Evolutionary conservation across 2,329 filamentous ascomycete genomes (phyloP), one percentile per base, ranked within the genome.

Genomic region (Venturia nashicola): DNA sequence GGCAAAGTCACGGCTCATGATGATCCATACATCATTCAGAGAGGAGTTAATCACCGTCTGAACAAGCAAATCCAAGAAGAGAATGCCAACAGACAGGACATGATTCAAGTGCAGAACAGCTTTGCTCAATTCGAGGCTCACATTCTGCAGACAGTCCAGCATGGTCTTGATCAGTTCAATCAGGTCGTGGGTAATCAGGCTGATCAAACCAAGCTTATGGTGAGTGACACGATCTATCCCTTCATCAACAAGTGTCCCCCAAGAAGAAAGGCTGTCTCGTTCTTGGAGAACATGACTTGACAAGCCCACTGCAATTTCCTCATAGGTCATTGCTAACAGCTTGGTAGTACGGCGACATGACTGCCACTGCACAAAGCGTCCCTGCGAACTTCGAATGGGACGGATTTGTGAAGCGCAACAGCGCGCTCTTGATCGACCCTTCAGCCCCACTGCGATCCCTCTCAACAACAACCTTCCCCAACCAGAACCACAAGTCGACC

Each of bases 11-110:
- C 84, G 54, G 83, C 90, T 1, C 72, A 78, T 14, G 86, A 96
- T 42, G 94, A 99, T 73, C 94, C 94, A 5, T 99, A 97, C 72
- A 82, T 97, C 64, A 74, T 97, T 57, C 85, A 88, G 70, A 86
- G 93, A 40, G 89, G 90, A 65, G 86, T 97, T 65, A 78, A 90
- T 68, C 84, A 97, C 78, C 86, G 91, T 54, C 80, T 99, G 64
- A 87, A 90, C 82, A 93, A 89, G 79, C 94, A 99, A 78, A 84
- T 97, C 43, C 80, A 90, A 59, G 91, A 96, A 72, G 94, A 99
- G 79, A 99, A 99, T 81, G 95, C 92, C 79, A 93, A 95, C 77
- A 86, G 88, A 68, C 90, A 96, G 73, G 94, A 99, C 73, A 83
- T 97, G 65, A 83, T 99, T 67, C 83, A 87, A 11, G 89, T 97